These are phyloP conservation scores for Zasmidium citrigriseum DNA, from an alignment of 2,329 filamentous ascomycete species.

Conservation along the genomic window DNA sequence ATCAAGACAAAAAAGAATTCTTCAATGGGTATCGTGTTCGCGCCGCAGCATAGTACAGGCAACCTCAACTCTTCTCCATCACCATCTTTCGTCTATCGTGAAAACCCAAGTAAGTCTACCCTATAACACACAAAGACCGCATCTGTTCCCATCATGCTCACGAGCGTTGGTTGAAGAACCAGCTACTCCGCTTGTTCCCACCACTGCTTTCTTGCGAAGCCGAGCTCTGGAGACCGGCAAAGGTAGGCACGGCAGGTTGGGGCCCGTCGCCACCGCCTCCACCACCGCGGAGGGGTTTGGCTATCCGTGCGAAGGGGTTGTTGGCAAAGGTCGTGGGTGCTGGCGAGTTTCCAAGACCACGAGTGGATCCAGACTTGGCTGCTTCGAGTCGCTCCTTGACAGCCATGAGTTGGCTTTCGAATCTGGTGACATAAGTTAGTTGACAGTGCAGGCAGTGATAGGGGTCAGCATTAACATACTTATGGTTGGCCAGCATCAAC, in stretches of 20 bases:
- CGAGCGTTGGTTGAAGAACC: conserved; percentile 67
- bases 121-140: not conserved
- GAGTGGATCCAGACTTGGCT: conserved; percentile 87
- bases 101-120: not conserved
- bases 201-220: conserved; percentile 42
- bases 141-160: conserved; percentile 7
- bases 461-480: conserved; percentile 60
- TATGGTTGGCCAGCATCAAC: conserved; percentile 92
- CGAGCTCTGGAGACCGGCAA: conserved; percentile 42
- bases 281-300: conserved; percentile 64
- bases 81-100: not conserved
- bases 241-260: conserved; percentile 42
- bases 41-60: not conserved
- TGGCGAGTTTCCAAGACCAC: conserved; percentile 65
- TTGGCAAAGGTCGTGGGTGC: conserved; percentile 51
- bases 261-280: conserved; percentile 39
- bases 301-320: conserved; percentile 72
- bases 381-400: conserved; percentile 98
- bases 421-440: conserved; percentile 57
- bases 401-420: conserved; percentile 93
- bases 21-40: not conserved
- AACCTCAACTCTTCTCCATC: no score
- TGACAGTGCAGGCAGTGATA: not conserved
- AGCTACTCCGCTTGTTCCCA: conserved; percentile 65
- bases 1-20: not conserved